These are phyloP conservation scores for Larix kaempferi DNA, from an alignment of 75 land plant species.

Conservation along the genomic window DNA sequence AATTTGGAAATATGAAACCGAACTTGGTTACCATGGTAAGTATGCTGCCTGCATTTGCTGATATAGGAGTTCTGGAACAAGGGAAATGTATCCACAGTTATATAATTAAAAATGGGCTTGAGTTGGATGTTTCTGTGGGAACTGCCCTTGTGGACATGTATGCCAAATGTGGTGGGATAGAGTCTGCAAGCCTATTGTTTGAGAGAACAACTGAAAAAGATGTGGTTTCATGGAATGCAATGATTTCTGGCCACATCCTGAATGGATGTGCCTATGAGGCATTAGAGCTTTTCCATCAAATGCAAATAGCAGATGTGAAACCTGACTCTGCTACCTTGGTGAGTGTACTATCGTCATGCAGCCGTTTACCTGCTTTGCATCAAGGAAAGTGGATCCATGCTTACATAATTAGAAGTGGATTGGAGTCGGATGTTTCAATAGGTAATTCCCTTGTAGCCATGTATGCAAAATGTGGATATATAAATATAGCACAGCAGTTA, in stretches of 20 bases:
- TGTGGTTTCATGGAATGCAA: conserved; percentile 1
- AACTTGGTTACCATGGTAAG: not conserved
- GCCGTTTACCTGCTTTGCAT: not conserved
- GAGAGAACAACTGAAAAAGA: not conserved
- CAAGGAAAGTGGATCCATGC: conserved; percentile 7
- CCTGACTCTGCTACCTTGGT: conserved; percentile 8
- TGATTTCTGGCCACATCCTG: not conserved
- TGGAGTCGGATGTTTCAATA: too few species aligned
- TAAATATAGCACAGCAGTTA: not conserved
- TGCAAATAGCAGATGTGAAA: not conserved
- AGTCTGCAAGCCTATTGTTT: not conserved
- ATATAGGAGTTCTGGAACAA: not conserved
- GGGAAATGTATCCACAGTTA: conserved; percentile 5
- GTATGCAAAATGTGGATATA: not conserved
- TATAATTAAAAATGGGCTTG: conserved; percentile 2
- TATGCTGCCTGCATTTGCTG: conserved; percentile 1
- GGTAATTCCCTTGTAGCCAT: too few species aligned
- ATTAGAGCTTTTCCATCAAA: not conserved
- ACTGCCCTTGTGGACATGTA: conserved; percentile 14
- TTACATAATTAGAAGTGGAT: too few species aligned
- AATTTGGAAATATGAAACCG: conserved; percentile 7
- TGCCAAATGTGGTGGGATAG: conserved; percentile 1
- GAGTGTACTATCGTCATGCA: not conserved
- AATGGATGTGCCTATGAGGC: not conserved
- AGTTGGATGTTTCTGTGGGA: not conserved